A percentile compares a stretch with the other conserved stretches of the same genome.
Evolutionary conservation across 2,329 filamentous ascomycete genomes (phyloP).

Genomic region (Hypoxylon sp.): DNA sequence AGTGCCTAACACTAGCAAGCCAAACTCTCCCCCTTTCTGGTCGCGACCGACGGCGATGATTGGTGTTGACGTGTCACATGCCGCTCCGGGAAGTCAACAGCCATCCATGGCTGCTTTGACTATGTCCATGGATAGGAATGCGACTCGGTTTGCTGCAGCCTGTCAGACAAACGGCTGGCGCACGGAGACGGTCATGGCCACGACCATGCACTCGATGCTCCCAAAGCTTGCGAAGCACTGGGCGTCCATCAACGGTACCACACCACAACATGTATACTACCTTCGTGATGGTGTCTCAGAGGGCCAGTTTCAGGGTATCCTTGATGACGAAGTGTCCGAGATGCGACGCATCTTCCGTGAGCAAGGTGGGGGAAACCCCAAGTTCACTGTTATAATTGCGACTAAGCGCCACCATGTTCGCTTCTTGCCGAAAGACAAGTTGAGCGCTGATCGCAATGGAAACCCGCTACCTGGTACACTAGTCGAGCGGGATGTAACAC

Average conservation of each 20-base stretch:
- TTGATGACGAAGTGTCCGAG: conserved; percentile 81
- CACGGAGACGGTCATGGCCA: conserved; percentile 80
- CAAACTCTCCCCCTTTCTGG: conserved; percentile 59
- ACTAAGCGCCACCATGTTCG: conserved; percentile 96
- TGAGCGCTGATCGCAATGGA: conserved; percentile 76
- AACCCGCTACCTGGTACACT: conserved; percentile 90
- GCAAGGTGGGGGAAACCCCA: conserved; percentile 61
- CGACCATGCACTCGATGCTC: conserved; percentile 78
- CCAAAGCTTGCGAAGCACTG: conserved; percentile 75
- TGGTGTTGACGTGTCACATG: conserved; percentile 92
- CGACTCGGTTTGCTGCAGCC: conserved; percentile 81
- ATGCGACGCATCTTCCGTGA: conserved; percentile 74
- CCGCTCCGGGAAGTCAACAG: conserved; percentile 74
- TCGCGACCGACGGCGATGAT: conserved; percentile 81
- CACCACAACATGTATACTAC: conserved; percentile 85
- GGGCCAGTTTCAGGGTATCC: conserved; percentile 84
- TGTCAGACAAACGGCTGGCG: conserved; percentile 88
- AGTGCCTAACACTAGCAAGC: conserved; percentile 54
- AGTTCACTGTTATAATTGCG: conserved; percentile 88
- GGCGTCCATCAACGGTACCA: conserved; percentile 68
- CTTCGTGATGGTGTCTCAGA: conserved; percentile 94
- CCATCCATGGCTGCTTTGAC: conserved; percentile 91
- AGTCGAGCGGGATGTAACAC: conserved; percentile 90
- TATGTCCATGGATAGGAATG: conserved; percentile 80
- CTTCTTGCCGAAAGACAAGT: conserved; percentile 74